Percentiles rank a stretch among this genome's conserved stretches.
Conservation (phyloP, 2,329 filamentous ascomycete genomes). For the Fusarium penzigii region DNA sequence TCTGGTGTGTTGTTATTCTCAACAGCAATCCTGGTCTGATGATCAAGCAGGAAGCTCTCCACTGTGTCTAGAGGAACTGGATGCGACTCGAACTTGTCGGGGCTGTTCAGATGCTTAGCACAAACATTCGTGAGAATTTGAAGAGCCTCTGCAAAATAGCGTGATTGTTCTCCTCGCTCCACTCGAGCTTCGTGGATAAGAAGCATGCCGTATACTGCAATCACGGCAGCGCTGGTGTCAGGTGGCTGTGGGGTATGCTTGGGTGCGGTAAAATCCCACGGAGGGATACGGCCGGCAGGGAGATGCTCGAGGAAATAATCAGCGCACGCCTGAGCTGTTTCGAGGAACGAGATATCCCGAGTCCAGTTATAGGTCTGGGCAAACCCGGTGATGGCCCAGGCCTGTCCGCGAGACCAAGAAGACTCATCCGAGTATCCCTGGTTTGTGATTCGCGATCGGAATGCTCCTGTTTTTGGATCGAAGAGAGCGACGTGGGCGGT, state of each 20-base stretch:
- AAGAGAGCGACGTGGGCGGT: constrained; percentile 54
- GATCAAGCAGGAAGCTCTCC: neutral
- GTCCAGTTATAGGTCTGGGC: constrained; percentile 52
- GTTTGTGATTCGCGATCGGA: constrained; percentile 48
- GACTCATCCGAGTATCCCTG: constrained; percentile 49
- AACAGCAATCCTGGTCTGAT: neutral
- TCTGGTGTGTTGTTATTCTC: constrained; percentile 11
- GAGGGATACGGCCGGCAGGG: neutral
- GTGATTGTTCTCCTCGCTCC: constrained; percentile 14
- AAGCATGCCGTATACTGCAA: constrained; percentile 41
- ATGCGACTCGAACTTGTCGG: neutral
- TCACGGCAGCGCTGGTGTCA: constrained; percentile 41
- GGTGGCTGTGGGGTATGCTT: constrained; percentile 29
- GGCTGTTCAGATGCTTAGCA: neutral
- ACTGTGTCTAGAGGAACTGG: neutral
- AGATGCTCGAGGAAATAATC: constrained; percentile 46
- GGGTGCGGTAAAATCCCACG: constrained; percentile 28
- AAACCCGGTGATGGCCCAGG: constrained; percentile 53
- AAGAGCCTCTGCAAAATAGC: neutral
- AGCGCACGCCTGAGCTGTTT: constrained; percentile 46
- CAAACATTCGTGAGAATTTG: neutral
- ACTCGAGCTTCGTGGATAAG: constrained; percentile 34
- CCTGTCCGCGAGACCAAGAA: constrained; percentile 54
- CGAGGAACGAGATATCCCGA: constrained; percentile 42
- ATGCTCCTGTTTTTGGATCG: constrained; percentile 40